Conservation (phyloP, 2,329 filamentous ascomycete genomes). For the Alternaria arborescens region DNA sequence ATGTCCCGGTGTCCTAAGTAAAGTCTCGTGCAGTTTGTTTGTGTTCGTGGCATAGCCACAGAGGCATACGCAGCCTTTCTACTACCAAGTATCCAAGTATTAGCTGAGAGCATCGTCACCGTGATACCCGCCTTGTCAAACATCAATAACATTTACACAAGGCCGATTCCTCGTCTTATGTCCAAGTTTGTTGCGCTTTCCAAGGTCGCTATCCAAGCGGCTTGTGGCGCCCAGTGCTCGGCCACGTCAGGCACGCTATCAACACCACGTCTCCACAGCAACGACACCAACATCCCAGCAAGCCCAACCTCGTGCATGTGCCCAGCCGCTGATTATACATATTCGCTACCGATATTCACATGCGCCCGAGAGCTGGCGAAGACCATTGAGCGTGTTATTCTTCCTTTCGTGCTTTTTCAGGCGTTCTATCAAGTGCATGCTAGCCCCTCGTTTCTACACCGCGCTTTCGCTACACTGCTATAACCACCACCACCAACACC, state of each 20-base stretch:
- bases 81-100: slow-evolving; percentile 5
- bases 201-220: slow-evolving; percentile 21
- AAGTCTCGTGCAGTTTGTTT: neutral
- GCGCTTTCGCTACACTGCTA: slow-evolving; percentile 11
- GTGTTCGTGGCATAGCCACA: neutral
- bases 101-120: slow-evolving; percentile 2
- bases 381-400: slow-evolving; percentile 6
- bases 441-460: slow-evolving; percentile 26
- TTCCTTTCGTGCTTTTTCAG: slow-evolving; percentile 11
- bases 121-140: slow-evolving; percentile 8
- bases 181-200: slow-evolving; percentile 13
- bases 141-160: slow-evolving; percentile 1
- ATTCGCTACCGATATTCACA: slow-evolving; percentile 27
- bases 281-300: slow-evolving; percentile 26
- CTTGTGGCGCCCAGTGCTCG: slow-evolving; percentile 23
- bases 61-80: neutral
- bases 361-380: slow-evolving; percentile 1
- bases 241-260: slow-evolving; percentile 39
- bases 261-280: slow-evolving; percentile 42
- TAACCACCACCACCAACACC: slow-evolving; percentile 5
- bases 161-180: neutral
- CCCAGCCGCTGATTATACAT: slow-evolving; percentile 35
- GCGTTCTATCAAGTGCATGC: slow-evolving; percentile 13
- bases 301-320: slow-evolving; percentile 27
- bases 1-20: neutral